phyloP scores from a whole-genome alignment of 108 stramenopile species.

The Aurantiochytrium sp. region DNA sequence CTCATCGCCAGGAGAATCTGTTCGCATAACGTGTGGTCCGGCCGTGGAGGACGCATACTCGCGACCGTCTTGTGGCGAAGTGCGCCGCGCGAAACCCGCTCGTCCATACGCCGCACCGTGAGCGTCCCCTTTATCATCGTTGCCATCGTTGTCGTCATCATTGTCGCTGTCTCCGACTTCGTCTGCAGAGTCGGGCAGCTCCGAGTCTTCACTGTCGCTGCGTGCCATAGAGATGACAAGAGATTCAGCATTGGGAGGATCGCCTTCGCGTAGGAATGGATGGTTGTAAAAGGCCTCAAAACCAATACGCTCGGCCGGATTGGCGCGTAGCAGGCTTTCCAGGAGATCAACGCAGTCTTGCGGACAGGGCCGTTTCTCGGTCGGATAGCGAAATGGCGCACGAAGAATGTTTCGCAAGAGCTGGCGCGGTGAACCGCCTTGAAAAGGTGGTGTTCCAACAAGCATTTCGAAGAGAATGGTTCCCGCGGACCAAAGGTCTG shows the following conservation, averaged over 20 bases:
- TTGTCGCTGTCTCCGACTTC: not conserved
- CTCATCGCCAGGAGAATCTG: not conserved
- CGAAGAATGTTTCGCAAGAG: not conserved
- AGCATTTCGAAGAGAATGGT: constrained; percentile 95
- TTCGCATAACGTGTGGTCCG: no score
- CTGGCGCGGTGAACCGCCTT: not conserved
- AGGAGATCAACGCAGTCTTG: not conserved
- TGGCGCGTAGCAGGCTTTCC: not conserved
- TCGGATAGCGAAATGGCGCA: not conserved
- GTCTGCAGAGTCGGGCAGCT: not conserved
- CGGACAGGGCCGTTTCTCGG: not conserved
- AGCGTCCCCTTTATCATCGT: no score
- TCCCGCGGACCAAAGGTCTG: constrained; percentile 94
- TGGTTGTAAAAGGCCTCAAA: constrained; percentile 8
- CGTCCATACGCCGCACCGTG: no score
- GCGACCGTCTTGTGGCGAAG: no score
- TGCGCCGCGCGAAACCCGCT: no score
- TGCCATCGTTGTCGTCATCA: no score
- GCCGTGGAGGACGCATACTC: no score
- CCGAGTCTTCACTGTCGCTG: not conserved
- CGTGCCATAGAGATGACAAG: not conserved
- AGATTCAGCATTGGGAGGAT: not conserved
- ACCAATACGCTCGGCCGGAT: not conserved
- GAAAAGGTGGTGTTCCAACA: constrained; percentile 25
- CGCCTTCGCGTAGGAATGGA: not conserved